A percentile compares a stretch with the other conserved stretches of the same genome.
Conservation (phyloP, 2,329 filamentous ascomycete genomes). For the Colletotrichum filicis region DNA sequence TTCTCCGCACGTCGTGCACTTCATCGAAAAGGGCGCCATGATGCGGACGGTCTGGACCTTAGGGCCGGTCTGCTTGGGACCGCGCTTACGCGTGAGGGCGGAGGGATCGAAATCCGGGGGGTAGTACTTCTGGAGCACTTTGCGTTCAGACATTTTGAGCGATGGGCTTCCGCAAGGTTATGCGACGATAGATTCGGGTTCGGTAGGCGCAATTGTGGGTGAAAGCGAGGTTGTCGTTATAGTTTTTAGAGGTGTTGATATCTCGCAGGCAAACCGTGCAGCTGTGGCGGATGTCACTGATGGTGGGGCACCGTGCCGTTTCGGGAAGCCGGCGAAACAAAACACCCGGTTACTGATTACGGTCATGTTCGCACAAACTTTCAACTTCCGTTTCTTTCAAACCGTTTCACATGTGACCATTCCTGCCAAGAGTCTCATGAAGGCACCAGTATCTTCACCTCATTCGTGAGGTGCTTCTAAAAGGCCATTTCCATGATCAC, state of each 20-base stretch:
- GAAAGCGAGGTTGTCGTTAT: conserved; percentile 5
- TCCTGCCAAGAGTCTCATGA: background rate
- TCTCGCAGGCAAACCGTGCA: background rate
- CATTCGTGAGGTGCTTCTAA: background rate
- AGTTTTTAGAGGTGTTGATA: background rate
- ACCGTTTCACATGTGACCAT: background rate
- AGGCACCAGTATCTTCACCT: background rate
- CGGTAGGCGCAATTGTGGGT: background rate
- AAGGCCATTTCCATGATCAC: background rate
- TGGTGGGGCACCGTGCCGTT: background rate
- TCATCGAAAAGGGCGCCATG: conserved; percentile 90
- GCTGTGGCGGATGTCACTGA: conserved; percentile 17
- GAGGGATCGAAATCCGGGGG: conserved; percentile 91
- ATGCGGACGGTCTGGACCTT: conserved; percentile 88
- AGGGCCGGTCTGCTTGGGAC: conserved; percentile 77
- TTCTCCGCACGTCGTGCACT: conserved; percentile 72
- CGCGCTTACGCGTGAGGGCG: conserved; percentile 77
- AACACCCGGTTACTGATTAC: background rate
- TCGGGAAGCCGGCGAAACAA: background rate
- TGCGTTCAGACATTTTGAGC: conserved; percentile 82
- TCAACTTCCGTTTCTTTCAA: background rate
- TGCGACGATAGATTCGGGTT: background rate
- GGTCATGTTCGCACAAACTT: background rate
- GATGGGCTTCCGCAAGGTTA: background rate
- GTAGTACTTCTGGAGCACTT: conserved; percentile 76